A percentile compares a stretch with the other conserved stretches of the same genome.
phyloP scores from a whole-genome alignment of 2,329 filamentous ascomycete genomes.

The Hymenoscyphus repandus region DNA sequence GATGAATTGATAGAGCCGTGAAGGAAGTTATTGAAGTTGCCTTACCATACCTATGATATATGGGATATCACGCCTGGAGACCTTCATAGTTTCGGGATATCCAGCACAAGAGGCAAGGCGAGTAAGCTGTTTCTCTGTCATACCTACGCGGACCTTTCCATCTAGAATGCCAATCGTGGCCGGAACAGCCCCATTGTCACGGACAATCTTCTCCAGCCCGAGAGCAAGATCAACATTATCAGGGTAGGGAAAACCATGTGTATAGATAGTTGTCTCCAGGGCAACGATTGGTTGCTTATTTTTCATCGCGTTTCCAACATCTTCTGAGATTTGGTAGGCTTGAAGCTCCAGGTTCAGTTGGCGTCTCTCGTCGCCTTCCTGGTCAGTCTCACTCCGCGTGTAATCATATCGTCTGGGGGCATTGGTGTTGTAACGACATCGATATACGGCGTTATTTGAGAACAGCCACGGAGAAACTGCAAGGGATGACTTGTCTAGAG shows the following conservation, averaged over 20 bases:
- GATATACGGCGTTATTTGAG: too few species aligned
- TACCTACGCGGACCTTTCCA: conserved; percentile 75
- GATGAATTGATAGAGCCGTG: background rate
- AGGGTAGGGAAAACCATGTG: conserved; percentile 77
- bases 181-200: conserved; percentile 74
- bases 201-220: conserved; percentile 74
- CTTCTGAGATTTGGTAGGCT: conserved; percentile 33
- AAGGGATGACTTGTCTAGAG: too few species aligned
- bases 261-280: conserved; percentile 94
- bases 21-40: conserved; percentile 6
- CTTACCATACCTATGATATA: conserved; percentile 72
- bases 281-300: conserved; percentile 80
- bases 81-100: conserved; percentile 67
- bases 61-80: conserved; percentile 81
- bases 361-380: too few species aligned
- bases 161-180: conserved; percentile 87
- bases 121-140: conserved; percentile 66
- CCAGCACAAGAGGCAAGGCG: conserved; percentile 62
- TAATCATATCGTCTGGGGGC: too few species aligned
- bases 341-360: background rate
- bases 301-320: conserved; percentile 72
- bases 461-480: too few species aligned
- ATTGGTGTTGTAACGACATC: too few species aligned
- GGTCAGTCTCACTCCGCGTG: too few species aligned
- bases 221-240: conserved; percentile 69